Conservation (phyloP, 139 green algal species). For the Micromonas commoda region DNA sequence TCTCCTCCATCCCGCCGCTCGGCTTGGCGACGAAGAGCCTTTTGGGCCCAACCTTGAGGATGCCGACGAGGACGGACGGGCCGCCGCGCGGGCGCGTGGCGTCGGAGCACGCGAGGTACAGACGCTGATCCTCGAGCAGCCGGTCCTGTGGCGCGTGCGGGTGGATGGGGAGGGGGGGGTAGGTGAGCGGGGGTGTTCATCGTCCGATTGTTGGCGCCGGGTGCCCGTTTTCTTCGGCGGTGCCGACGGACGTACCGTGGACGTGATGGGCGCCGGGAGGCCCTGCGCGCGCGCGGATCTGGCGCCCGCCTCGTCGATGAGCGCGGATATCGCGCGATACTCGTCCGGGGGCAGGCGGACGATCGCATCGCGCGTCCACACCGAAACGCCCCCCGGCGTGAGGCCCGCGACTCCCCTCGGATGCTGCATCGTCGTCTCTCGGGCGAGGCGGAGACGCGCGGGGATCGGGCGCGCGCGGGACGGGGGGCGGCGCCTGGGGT, state of each 20-base stretch:
- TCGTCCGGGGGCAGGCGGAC: background rate
- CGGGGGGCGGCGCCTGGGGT: no score
- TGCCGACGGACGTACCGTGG: background rate
- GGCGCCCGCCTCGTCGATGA: background rate
- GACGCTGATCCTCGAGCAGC: background rate
- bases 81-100: background rate
- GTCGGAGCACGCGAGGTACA: background rate
- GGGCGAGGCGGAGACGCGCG: background rate
- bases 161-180: background rate
- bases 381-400: background rate
- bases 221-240: no score
- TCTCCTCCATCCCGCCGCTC: conserved; percentile 41
- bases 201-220: no score
- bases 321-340: background rate
- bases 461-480: background rate
- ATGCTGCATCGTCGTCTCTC: background rate
- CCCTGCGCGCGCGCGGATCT: background rate
- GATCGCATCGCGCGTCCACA: background rate
- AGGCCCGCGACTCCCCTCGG: background rate
- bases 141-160: background rate
- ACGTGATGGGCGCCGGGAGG: background rate
- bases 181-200: no score
- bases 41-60: conserved; percentile 63
- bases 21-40: conserved; percentile 52
- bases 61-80: conserved; percentile 42